phyloP scores from a whole-genome alignment of 2,329 filamentous ascomycete species.

The Phaeophleospora eucalypticola region DNA sequence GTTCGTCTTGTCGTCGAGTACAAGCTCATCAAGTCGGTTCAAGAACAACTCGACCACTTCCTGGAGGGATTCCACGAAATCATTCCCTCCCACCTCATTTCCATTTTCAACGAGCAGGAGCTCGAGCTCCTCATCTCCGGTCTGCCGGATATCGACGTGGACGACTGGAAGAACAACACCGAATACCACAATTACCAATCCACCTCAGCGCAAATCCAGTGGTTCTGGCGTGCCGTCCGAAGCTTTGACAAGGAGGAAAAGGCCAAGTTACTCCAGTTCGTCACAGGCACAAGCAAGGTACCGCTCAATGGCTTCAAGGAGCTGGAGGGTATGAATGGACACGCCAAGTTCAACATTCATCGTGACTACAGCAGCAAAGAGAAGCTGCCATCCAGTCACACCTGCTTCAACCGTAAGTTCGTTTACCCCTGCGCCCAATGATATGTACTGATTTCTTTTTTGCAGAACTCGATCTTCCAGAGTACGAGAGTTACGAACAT shows the following conservation, averaged over 20 bases:
- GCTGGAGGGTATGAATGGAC: slow-evolving; percentile 97
- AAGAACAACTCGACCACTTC: slow-evolving; percentile 92
- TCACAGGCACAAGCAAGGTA: slow-evolving; percentile 97
- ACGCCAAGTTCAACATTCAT: slow-evolving; percentile 98
- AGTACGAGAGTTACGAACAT: slow-evolving; percentile 94
- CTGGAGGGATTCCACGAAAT: slow-evolving; percentile 87
- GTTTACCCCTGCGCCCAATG: neutral
- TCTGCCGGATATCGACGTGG: slow-evolving; percentile 92
- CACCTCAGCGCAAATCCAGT: slow-evolving; percentile 93
- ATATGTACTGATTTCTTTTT: slow-evolving; percentile 35
- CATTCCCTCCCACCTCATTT: slow-evolving; percentile 86
- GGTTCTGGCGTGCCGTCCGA: slow-evolving; percentile 98
- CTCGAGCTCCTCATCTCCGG: slow-evolving; percentile 94
- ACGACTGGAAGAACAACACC: slow-evolving; percentile 98
- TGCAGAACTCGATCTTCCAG: slow-evolving; percentile 90
- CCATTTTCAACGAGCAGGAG: slow-evolving; percentile 98
- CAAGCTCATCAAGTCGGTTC: slow-evolving; percentile 83
- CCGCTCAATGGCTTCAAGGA: slow-evolving; percentile 98
- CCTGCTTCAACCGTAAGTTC: slow-evolving; percentile 96
- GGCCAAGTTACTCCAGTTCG: slow-evolving; percentile 94
- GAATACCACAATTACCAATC: slow-evolving; percentile 98
- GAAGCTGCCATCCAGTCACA: slow-evolving; percentile 91
- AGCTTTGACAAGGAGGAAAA: slow-evolving; percentile 99
- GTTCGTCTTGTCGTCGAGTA: slow-evolving; percentile 92
- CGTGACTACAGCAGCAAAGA: slow-evolving; percentile 97